Base-by-base conservation (phyloP, 306 rosid genomes). In the Corylus heterophylla region DNA sequence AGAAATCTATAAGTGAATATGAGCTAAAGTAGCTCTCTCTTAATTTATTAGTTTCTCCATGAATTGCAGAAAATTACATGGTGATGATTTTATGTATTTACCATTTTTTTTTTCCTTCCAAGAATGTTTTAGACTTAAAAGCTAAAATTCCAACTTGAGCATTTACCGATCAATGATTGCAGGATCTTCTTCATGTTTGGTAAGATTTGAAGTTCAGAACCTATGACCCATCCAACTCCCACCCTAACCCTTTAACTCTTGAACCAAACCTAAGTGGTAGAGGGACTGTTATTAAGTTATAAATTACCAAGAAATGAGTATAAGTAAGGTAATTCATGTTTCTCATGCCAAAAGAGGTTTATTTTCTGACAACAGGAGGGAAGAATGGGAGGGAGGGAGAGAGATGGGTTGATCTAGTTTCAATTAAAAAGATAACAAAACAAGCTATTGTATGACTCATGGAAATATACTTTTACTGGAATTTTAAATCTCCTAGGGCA, bases 1-100 rank as follows among this genome's bases (percentile, higher is more conserved):
- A 62, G 77, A 31, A 50, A 31, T 78, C 73, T 67, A 70, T 74
- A 44, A 44, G 8, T 35, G 37, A 20, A 10, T 67, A 67, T 67
- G 51, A 67, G 72, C 44, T 18, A 8, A 67, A 67, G 48, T 18
- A 67, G 50, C 16, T 0, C 14, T 58, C n/a, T 10, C 59, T 25
- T 42, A 16, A 17, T 48, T 67, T 22, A 37, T 9, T 42, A 8
- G n/a, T 42, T 3, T 67, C 17, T 12, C 42, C 51, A 14, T 42
- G 66, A 59, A 5, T 25, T 35, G 22, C 0, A 10, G 25, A 64
- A 64, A 64, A 8, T 59, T 59, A 25, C 16, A 8, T 18, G 13
- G 14, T 10, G 72, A 67, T 67, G n/a, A 39, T 17, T 8, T 42
- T 14, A 67, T 67, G 37, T 27, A 5, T 66, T 16, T 66, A 9